phyloP scores from a whole-genome alignment of 257 asterid species.

The Penstemon eatonii region DNA sequence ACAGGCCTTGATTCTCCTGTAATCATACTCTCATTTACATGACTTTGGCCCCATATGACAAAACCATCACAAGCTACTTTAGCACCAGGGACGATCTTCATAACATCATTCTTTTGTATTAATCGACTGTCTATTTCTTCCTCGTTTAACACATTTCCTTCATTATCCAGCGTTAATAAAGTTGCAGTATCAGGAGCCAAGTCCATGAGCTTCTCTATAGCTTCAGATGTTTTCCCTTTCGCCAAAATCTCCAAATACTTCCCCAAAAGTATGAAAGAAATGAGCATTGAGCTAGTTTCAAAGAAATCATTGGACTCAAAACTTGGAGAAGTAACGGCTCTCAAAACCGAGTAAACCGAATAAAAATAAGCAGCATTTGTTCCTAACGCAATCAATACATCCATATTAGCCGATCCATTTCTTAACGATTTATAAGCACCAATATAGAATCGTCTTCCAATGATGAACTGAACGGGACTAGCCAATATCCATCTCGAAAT shows the following conservation, averaged over 20 bases:
- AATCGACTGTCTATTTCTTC: conserved; percentile 56
- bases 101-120: conserved; percentile 55
- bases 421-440: conserved; percentile 57
- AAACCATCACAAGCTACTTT: conserved; percentile 64
- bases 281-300: conserved; percentile 72
- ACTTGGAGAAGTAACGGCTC: conserved; percentile 46
- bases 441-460: conserved; percentile 57
- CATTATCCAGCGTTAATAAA: conserved; percentile 37
- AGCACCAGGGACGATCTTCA: conserved; percentile 68
- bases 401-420: conserved; percentile 69
- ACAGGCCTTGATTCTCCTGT: conserved; percentile 66
- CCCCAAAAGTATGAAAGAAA: conserved; percentile 64
- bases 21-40: conserved; percentile 68
- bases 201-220: conserved; percentile 66
- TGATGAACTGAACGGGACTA: conserved; percentile 67
- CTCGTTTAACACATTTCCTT: conserved; percentile 48
- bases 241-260: conserved; percentile 70
- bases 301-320: conserved; percentile 61
- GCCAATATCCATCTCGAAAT: conserved; percentile 50
- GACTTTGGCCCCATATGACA: conserved; percentile 63
- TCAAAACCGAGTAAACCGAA: conserved; percentile 55
- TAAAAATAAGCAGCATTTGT: conserved; percentile 72
- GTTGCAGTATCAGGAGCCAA: conserved; percentile 58
- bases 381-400: conserved; percentile 63
- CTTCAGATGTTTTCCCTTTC: conserved; percentile 70